Percentiles rank a stretch among this genome's conserved stretches.
phyloP scores from a whole-genome alignment of 441 rosid species.

The Erodium trifolium region DNA sequence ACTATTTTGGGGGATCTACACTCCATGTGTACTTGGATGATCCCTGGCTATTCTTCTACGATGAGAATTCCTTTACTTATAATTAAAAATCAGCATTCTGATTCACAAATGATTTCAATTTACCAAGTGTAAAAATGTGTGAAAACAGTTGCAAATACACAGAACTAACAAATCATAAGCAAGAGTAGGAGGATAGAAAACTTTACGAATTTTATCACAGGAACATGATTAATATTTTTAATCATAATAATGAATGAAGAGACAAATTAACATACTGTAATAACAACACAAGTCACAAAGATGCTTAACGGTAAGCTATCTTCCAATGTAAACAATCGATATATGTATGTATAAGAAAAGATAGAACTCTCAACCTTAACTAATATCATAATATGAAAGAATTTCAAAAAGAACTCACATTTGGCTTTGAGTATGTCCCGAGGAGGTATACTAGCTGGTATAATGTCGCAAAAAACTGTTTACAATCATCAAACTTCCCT shows the following conservation, averaged over 20 bases:
- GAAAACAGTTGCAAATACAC: slow-evolving; percentile 2
- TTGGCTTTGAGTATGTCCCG: slow-evolving; percentile 89
- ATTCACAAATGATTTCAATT: neutral
- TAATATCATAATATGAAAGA: neutral
- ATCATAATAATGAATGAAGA: neutral
- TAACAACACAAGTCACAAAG: neutral
- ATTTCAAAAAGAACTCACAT: slow-evolving; percentile 44
- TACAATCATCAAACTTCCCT: slow-evolving; percentile 73
- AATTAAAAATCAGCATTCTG: neutral
- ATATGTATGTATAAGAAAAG: neutral
- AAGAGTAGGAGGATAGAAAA: neutral
- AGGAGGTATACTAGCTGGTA: slow-evolving; percentile 76
- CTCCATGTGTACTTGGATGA: neutral
- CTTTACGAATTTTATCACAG: neutral
- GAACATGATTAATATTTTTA: neutral
- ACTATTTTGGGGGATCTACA: neutral
- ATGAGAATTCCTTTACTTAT: too few species aligned
- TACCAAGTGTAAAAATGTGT: neutral
- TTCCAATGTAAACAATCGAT: neutral
- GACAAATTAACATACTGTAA: neutral
- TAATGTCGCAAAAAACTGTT: slow-evolving; percentile 45
- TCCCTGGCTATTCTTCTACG: neutral
- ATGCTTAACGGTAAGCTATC: neutral
- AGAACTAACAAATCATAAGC: neutral
- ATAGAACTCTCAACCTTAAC: neutral